phyloP scores from a whole-genome alignment of 1,139 yeast species.

The Blastobotrys arbuscula region DNA sequence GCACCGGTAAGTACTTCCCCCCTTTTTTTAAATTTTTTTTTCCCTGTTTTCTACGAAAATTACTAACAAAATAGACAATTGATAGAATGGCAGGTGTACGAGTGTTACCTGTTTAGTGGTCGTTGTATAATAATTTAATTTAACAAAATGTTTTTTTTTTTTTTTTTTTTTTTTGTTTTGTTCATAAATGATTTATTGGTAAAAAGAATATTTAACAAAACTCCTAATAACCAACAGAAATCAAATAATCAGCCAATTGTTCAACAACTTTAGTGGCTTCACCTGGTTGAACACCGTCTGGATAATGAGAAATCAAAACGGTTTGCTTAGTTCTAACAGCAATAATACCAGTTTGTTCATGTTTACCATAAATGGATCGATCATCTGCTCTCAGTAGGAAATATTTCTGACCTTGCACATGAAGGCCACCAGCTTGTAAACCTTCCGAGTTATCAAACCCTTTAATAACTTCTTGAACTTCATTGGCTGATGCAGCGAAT shows the following conservation, averaged over 20 bases:
- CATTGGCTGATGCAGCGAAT: constrained; percentile 56
- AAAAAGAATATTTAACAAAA: neutral
- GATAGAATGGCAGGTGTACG: constrained; percentile 61
- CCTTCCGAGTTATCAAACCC: constrained; percentile 78
- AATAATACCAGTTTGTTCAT: constrained; percentile 77
- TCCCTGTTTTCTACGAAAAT: neutral
- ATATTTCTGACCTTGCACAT: constrained; percentile 79
- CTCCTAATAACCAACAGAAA: constrained; percentile 70
- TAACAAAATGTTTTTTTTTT: neutral
- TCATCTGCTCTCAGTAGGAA: constrained; percentile 86
- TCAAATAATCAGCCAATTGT: constrained; percentile 90
- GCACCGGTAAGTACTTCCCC: constrained; percentile 55
- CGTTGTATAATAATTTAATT: neutral
- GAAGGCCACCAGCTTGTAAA: constrained; percentile 81
- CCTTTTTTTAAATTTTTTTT: neutral
- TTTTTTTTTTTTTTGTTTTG: constrained; percentile 1
- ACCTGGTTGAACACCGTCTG: constrained; percentile 76
- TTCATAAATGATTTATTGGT: neutral
- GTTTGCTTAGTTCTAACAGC: constrained; percentile 94
- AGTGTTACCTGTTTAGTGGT: constrained; percentile 57
- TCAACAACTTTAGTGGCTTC: constrained; percentile 94
- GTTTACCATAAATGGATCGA: constrained; percentile 91
- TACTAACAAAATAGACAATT: constrained; percentile 30
- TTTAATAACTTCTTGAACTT: constrained; percentile 64
- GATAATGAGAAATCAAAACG: constrained; percentile 83